phyloP scores from a whole-genome alignment of 2,329 filamentous ascomycete species.

The Corinectria fuckeliana region DNA sequence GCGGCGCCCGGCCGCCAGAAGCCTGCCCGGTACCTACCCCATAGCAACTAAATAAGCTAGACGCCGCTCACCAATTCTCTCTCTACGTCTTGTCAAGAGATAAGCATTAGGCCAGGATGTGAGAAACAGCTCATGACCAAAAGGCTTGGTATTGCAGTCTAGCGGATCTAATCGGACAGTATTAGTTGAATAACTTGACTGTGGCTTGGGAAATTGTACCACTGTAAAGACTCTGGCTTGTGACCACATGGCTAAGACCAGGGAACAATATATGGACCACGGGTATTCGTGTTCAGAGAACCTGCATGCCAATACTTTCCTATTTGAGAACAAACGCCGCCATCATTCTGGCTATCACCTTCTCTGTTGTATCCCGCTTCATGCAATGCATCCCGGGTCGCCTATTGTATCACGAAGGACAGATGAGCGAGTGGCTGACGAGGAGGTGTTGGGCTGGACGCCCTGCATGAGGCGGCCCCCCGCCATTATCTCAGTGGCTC shows the following conservation, averaged over 20 bases:
- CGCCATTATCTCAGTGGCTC: neutral
- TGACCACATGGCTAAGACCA: too few relatives aligned
- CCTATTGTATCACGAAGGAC: neutral
- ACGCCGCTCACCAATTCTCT: conserved; percentile 30
- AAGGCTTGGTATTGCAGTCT: neutral
- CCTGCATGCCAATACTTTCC: neutral
- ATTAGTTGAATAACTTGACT: neutral
- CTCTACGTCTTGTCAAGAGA: conserved; percentile 28
- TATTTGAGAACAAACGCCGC: neutral
- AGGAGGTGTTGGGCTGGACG: neutral
- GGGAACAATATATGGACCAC: too few relatives aligned
- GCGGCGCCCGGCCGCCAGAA: conserved; percentile 12
- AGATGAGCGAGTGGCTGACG: neutral
- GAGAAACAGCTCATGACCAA: neutral
- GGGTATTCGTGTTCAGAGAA: too few relatives aligned
- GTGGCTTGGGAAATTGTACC: neutral
- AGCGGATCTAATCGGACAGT: conserved; percentile 5
- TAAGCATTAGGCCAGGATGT: conserved; percentile 35
- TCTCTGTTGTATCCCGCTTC: neutral
- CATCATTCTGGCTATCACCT: conserved; percentile 2
- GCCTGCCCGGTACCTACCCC: neutral
- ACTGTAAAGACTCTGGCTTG: neutral
- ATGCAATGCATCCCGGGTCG: neutral
- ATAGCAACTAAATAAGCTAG: conserved; percentile 14
- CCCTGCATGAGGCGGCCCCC: neutral